Percentiles rank a stretch among this genome's conserved stretches.
Evolutionary conservation across 352 stramenopile species (phyloP).

Genomic region (Phytophthora crassamura): DNA sequence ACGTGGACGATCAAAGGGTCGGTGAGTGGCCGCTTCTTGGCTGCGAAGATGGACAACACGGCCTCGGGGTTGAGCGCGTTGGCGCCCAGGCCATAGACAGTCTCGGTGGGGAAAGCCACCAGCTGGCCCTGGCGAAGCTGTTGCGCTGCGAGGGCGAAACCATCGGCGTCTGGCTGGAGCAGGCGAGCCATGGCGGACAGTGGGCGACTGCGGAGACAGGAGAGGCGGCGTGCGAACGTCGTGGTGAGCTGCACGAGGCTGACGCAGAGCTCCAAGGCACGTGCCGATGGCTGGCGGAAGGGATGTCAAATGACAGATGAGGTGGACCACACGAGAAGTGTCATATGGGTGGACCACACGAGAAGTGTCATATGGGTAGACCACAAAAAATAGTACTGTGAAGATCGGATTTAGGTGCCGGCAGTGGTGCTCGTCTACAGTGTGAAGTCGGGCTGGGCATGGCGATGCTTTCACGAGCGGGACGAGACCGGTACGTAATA

Average conservation of each 20-base stretch:
- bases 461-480: too few relatives aligned
- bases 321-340: conserved; percentile 6
- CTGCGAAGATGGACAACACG: conserved; percentile 96
- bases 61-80: conserved; percentile 95
- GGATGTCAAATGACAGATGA: background rate
- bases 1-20: conserved; percentile 99
- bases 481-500: too few relatives aligned
- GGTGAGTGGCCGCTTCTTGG: conserved; percentile 95
- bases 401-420: too few relatives aligned
- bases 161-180: conserved; percentile 50
- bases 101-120: conserved; percentile 99
- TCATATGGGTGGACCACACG: background rate
- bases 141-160: conserved; percentile 59
- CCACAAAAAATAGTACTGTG: too few relatives aligned
- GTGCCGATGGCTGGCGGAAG: conserved; percentile 5
- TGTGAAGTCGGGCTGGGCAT: too few relatives aligned
- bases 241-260: background rate
- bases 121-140: conserved; percentile 81
- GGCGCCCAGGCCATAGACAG: conserved; percentile 98
- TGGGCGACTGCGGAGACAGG: conserved; percentile 14
- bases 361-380: too few relatives aligned
- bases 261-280: conserved; percentile 6
- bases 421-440: too few relatives aligned
- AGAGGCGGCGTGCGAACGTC: conserved; percentile 15
- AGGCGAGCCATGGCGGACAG: conserved; percentile 50